Conservation (phyloP, 176 grass and related monocot species). For the Saccharum officinarum region DNA sequence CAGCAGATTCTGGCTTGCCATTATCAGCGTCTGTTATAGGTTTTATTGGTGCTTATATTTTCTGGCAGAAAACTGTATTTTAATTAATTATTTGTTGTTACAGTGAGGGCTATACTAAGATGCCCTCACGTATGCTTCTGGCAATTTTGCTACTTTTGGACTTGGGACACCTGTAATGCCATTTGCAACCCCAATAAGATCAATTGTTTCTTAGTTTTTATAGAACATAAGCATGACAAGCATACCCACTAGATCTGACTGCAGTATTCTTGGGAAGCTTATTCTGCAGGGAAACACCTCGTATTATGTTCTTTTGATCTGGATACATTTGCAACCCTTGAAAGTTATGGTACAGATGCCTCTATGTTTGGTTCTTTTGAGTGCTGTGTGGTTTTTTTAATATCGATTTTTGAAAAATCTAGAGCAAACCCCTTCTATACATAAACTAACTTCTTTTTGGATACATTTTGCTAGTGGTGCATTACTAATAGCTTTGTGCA, state of each 20-base stretch:
- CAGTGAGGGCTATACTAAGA: not conserved
- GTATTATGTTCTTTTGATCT: not conserved
- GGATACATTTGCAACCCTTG: not conserved
- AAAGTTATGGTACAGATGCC: conserved; percentile 2
- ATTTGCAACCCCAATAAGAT: not conserved
- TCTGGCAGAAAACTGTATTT: not conserved
- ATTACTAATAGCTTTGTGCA: not conserved
- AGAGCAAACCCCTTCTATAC: not conserved
- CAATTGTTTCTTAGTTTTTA: not conserved
- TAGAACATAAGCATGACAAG: not conserved
- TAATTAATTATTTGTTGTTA: conserved; percentile 7
- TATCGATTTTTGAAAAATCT: not conserved
- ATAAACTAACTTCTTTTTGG: not conserved
- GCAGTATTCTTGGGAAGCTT: not conserved
- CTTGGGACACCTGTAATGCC: not conserved
- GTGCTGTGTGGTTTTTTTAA: not conserved
- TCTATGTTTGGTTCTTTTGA: conserved; percentile 5
- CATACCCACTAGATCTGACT: not conserved
- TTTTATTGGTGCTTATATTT: not conserved
- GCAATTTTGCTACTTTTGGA: not conserved
- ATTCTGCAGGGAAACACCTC: not conserved
- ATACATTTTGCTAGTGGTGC: conserved; percentile 20
- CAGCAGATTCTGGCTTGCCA: not conserved
- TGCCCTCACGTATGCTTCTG: not conserved
- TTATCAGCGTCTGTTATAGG: not conserved